These are phyloP conservation scores for Citrus glauca DNA, from an alignment of 345 rosid genomes.

Conservation along the genomic window DNA sequence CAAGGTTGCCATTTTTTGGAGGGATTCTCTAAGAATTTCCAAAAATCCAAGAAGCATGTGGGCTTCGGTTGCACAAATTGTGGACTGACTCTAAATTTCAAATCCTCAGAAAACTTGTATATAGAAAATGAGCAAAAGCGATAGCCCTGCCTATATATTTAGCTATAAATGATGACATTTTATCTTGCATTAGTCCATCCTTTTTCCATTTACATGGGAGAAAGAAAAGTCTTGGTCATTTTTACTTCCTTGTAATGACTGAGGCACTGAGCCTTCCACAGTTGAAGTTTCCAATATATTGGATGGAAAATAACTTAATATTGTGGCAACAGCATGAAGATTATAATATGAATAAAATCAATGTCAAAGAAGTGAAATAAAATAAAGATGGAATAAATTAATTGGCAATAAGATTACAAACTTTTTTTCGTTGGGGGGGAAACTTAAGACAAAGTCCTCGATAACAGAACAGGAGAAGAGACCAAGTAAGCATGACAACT, in stretches of 20 bases:
- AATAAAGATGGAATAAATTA: background rate
- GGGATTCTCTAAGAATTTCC: slow-evolving; percentile 21
- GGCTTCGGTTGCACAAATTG: background rate
- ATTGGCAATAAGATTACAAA: background rate
- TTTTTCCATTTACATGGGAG: background rate
- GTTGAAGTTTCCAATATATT: too few relatives aligned
- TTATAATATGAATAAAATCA: too few relatives aligned
- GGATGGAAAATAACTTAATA: too few relatives aligned
- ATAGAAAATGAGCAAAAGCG: background rate
- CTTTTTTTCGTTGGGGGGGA: too few relatives aligned
- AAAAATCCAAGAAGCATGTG: background rate
- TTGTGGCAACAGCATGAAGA: background rate
- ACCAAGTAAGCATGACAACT: too few relatives aligned
- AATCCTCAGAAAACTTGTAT: background rate
- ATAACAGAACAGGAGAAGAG: background rate
- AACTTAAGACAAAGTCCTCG: background rate
- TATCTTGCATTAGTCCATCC: background rate
- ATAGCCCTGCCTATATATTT: background rate
- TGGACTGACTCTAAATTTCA: background rate
- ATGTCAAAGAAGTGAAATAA: too few relatives aligned
- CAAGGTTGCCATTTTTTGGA: slow-evolving; percentile 26
- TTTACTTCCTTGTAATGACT: too few relatives aligned
- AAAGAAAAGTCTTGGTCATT: background rate
- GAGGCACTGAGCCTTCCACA: too few relatives aligned
- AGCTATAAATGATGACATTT: too few relatives aligned